Evolutionary conservation across 805 yeast species (phyloP), one percentile per base, ranked within the genome.

Genomic region (Wickerhamomyces chambardii): DNA sequence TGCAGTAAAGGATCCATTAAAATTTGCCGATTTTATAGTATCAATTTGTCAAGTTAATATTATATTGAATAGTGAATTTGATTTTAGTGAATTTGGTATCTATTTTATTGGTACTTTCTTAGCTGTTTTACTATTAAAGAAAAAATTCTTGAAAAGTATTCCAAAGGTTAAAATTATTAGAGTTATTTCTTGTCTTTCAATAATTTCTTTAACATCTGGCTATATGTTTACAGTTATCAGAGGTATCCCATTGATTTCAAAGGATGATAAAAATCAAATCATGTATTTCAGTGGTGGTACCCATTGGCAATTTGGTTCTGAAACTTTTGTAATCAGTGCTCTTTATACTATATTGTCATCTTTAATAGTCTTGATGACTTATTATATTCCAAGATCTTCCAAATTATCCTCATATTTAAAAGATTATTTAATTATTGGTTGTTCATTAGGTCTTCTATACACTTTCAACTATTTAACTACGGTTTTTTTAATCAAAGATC

Each of bases 251-350:
- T 73, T 84, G 33, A 42, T 83, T 15, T 76, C 79, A 1, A 63
- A 60, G 36, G 61, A 69, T 46, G 73, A 66, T 3, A 48, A 72
- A 3, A 73, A 72, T 11, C 57, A 61, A n/a, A 51, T 78, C 3
- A 69, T 76, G 55, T 67, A 62, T 45, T 67, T 79, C 37, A 70
- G 82, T 38, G 85, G 85, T 12, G 86, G 84, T 4, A 55, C 59
- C 4, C 71, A 68, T 37, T 76, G 75, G 63, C 90, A 82, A 56
- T 75, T 81, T 55, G 90, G 92, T 1, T 56, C 72, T 4, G 94
- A 84, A 50, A 66, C 77, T 4, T 48, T 75, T 5, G 52, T 78
- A 3, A 68, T 80, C 7, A 67, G 73, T 3, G 51, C 47, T 2
- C 60, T 71, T 42, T 84, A 83, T 46, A 42, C 68, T 6, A 44